Base-by-base conservation (phyloP, 345 rosid genomes). In the Melaleuca quinquenervia region DNA sequence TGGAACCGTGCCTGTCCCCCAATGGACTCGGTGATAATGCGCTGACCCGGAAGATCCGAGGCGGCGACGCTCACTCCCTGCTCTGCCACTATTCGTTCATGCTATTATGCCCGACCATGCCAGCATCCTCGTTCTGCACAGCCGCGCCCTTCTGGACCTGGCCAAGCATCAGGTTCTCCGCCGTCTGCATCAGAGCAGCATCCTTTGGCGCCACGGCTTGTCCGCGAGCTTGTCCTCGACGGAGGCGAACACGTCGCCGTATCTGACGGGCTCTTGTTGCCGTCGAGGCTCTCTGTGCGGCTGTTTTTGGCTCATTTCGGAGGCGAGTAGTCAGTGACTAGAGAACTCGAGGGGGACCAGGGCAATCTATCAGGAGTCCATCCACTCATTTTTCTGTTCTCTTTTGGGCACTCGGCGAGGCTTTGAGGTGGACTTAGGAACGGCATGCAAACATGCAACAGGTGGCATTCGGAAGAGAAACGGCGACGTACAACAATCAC, bases 221-320 rank as follows among this genome's bases (percentile, higher is more conserved):
- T 82, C 56, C 0, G 88, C 89, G 1, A 90, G 89, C 83, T 90
- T 88, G 2, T 86, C 88, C 18, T 85, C 70, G 14, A 90, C 88
- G 12, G 78, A 32, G 45, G 85, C 8, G 88, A 93, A 89, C 74
- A 89, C 48, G 50, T 90, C 86, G 2, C 91, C 89, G 11, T 87
- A 86, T 78, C 83, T 90, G 84, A 91, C 87, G 14, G 90, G 84
- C 41, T 89, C 89, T 48, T 18, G 56, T 53, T 8, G 56, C 56
- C 84, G 83, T 53, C 44, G 86, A 5, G 86, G 86, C 86, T 86
- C 88, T 53, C 80, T 70, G 80, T 26, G 44, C 6, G 51, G 90
- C 88, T 92, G 92, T 26, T 82, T 60, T 83, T 90, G 92, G 91
- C 92, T 91, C 93, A 91, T 91, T 26, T 75, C 14, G 80, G 80